Evolutionary conservation across 176 grass and related monocot species (phyloP), one percentile per base, ranked within the genome.

Genomic region (Bonia amplexicaulis): DNA sequence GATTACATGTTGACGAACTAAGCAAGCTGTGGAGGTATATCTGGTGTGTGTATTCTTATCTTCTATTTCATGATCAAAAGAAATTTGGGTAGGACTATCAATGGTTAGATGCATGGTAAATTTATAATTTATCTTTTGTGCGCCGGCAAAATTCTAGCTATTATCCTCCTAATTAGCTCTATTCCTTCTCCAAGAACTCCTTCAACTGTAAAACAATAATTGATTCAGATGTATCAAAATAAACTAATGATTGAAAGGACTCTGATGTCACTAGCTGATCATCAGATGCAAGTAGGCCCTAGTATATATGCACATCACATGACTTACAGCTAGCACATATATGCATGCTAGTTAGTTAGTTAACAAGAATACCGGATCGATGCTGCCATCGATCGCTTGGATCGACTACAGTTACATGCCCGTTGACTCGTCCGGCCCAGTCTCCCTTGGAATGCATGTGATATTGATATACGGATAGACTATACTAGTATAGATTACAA

Each of bases 361-460:
- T 81, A 89, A 82, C 82, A 62, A 76, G 49, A 85, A 85, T 82
- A 85, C 64, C 35, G 83, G 82, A 89, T 89, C 82, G 62, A 53
- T 88, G 66, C 66, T 78, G 55, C 44, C 47, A 23, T 25, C 23
- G 46, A 48, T 55, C 55, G 25, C 39, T 69, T 39, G 39, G 25
- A 1, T 42, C 41, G 41, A 45, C 61, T 85, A 23, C 73, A 69
- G 54, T 61, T 52, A 35, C 63, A 85, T 81, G 82, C 77, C 78
- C 55, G 86, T 86, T 86, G 78, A 90, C 83, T 62, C 78, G 71
- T 51, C 20, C 27, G 35, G 76, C 82, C 62, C 71, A 16, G 71
- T 86, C 71, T 65, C 74, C 46, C 5, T 61, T 77, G 12, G 39
- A 42, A 26, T 48, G 65, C 51, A 67, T 76, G 54, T 13, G 51